These are phyloP conservation scores for Fusarium verrucosum DNA, from an alignment of 2,329 filamentous ascomycete species.

Conservation along the genomic window DNA sequence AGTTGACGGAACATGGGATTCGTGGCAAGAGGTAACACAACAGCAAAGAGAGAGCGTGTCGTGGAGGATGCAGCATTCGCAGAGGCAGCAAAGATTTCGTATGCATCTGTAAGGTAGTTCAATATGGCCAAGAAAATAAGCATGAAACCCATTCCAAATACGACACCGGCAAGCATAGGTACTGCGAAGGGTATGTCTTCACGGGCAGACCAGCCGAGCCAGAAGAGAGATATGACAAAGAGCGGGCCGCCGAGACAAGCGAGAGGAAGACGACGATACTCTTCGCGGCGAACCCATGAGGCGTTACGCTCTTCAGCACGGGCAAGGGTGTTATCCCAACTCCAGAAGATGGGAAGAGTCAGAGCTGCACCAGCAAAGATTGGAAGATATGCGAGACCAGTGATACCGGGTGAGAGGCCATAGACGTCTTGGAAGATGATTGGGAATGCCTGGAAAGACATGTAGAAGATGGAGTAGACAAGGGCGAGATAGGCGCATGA, in stretches of 20 bases:
- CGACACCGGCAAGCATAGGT: constrained; percentile 68
- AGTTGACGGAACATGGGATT: constrained; percentile 59
- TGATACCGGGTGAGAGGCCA: constrained; percentile 68
- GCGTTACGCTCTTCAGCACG: constrained; percentile 60
- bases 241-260: constrained; percentile 76
- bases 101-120: constrained; percentile 74
- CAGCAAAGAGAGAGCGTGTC: constrained; percentile 93
- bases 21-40: constrained; percentile 69
- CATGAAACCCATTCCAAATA: constrained; percentile 70
- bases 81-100: constrained; percentile 72
- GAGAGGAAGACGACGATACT: constrained; percentile 75
- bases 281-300: constrained; percentile 68
- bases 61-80: constrained; percentile 86
- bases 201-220: constrained; percentile 68
- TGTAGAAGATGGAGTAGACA: constrained; percentile 72
- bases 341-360: constrained; percentile 68
- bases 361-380: constrained; percentile 71
- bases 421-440: constrained; percentile 74
- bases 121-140: constrained; percentile 71
- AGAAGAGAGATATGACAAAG: constrained; percentile 65
- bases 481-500: constrained; percentile 76
- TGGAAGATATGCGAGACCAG: constrained; percentile 74
- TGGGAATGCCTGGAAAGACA: constrained; percentile 80
- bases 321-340: constrained; percentile 69
- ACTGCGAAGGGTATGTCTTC: constrained; percentile 60